Conservation (phyloP, 148 eudicot genomes). For the Mesembryanthemum crystallinum region DNA sequence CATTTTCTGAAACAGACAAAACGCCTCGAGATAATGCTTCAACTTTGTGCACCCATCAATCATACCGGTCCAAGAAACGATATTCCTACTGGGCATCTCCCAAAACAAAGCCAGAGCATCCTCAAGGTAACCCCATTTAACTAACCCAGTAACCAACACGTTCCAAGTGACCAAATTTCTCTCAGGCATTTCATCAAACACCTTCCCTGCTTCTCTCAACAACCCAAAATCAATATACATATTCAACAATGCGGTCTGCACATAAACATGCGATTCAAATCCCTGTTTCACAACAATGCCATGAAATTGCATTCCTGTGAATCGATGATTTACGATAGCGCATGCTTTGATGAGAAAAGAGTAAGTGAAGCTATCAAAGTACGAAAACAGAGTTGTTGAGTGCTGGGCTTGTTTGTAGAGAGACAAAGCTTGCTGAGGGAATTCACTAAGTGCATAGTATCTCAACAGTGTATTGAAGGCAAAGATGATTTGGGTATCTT, state of each 20-base stretch:
- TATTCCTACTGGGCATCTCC: slow-evolving; percentile 46
- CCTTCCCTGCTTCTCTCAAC: slow-evolving; percentile 31
- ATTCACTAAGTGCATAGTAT: slow-evolving; percentile 41
- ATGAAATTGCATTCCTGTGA: slow-evolving; percentile 42
- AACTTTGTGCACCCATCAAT: slow-evolving; percentile 52
- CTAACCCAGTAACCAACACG: slow-evolving; percentile 57
- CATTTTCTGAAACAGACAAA: slow-evolving; percentile 51
- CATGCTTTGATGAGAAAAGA: slow-evolving; percentile 58
- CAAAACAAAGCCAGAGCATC: slow-evolving; percentile 46
- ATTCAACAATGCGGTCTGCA: slow-evolving; percentile 57
- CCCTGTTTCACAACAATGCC: slow-evolving; percentile 34
- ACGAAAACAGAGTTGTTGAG: neutral
- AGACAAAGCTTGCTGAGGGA: slow-evolving; percentile 45
- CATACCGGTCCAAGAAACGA: slow-evolving; percentile 70
- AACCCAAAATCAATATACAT: slow-evolving; percentile 49
- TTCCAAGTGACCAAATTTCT: slow-evolving; percentile 67
- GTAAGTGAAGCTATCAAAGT: slow-evolving; percentile 57
- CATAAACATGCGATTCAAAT: slow-evolving; percentile 44
- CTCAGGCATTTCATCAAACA: slow-evolving; percentile 73
- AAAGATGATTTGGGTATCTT: slow-evolving; percentile 18
- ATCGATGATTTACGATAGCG: slow-evolving; percentile 19
- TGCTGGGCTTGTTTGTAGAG: slow-evolving; percentile 45
- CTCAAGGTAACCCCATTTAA: slow-evolving; percentile 42
- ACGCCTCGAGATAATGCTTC: slow-evolving; percentile 37
- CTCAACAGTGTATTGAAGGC: slow-evolving; percentile 48